These are phyloP conservation scores for Gossypium laxum DNA, from an alignment of 441 rosid genomes.

Conservation along the genomic window DNA sequence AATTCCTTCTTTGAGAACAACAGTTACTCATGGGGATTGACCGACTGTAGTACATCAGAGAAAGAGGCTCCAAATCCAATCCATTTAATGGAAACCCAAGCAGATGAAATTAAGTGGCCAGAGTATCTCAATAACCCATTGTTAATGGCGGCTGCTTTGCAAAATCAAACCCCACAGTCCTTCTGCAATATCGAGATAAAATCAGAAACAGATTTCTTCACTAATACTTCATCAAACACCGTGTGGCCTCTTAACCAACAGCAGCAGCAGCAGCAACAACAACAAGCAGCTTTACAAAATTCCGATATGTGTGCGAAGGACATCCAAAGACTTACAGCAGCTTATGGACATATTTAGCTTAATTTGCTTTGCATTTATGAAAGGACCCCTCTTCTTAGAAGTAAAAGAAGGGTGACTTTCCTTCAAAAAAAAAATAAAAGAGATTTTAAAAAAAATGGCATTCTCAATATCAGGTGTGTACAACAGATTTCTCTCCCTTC, in stretches of 20 bases:
- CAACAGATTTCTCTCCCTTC: constrained; percentile 19
- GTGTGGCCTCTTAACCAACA: constrained; percentile 35
- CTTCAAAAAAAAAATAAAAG: neutral
- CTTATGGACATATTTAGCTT: constrained; percentile 39
- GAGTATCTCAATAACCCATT: constrained; percentile 38
- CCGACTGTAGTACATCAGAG: constrained; percentile 36
- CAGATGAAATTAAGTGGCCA: constrained; percentile 39
- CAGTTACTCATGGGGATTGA: constrained; percentile 41
- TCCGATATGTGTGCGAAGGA: constrained; percentile 34
- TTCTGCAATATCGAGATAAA: constrained; percentile 38
- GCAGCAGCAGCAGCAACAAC: constrained; percentile 30
- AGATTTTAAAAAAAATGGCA: neutral
- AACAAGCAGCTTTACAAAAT: constrained; percentile 22
- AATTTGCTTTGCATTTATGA: neutral
- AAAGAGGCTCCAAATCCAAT: constrained; percentile 36
- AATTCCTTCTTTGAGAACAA: constrained; percentile 36
- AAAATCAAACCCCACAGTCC: constrained; percentile 35
- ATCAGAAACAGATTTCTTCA: constrained; percentile 39
- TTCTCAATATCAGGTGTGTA: constrained; percentile 28
- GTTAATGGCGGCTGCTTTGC: constrained; percentile 37
- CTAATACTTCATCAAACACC: constrained; percentile 23
- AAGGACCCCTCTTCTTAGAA: neutral
- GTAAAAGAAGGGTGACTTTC: neutral
- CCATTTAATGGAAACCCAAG: constrained; percentile 24
- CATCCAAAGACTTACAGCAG: constrained; percentile 39